Evolutionary conservation across 352 stramenopile genomes (phyloP).

Genomic region (Pythium brassicae): DNA sequence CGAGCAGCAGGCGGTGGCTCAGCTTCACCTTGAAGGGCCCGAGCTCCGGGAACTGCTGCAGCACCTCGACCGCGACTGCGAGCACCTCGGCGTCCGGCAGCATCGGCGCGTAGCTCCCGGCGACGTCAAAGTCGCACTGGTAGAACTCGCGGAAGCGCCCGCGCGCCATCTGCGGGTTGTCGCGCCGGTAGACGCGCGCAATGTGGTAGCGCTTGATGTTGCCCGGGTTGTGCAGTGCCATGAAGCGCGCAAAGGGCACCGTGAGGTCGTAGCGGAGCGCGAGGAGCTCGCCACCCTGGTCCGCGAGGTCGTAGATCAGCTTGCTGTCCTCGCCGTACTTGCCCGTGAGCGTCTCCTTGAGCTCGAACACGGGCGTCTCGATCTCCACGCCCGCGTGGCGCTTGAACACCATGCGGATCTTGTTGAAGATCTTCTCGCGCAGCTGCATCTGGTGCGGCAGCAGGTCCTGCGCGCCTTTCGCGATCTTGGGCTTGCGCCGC

Average conservation of each 20-base stretch:
- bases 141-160: constrained; percentile 99
- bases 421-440: constrained; percentile 95
- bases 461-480: constrained; percentile 95
- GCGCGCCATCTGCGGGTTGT: constrained; percentile 93
- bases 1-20: constrained; percentile 96
- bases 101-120: constrained; percentile 94
- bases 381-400: constrained; percentile 98
- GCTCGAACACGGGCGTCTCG: constrained; percentile 97
- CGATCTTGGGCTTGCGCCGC: constrained; percentile 84
- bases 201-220: constrained; percentile 99
- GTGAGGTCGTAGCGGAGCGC: constrained; percentile 97
- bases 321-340: constrained; percentile 99
- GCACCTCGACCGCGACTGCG: constrained; percentile 91
- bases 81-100: constrained; percentile 96
- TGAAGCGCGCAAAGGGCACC: constrained; percentile 97
- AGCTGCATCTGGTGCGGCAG: constrained; percentile 95
- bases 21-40: constrained; percentile 96
- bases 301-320: constrained; percentile 98
- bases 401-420: constrained; percentile 97
- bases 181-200: constrained; percentile 95
- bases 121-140: constrained; percentile 99
- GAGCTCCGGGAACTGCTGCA: constrained; percentile 84
- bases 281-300: constrained; percentile 96
- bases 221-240: constrained; percentile 95
- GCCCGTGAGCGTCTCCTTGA: constrained; percentile 98